Evolutionary conservation across 2,329 filamentous ascomycete genomes (phyloP), one percentile per base, ranked within the genome.

Genomic region (Hypoxylon sp.): DNA sequence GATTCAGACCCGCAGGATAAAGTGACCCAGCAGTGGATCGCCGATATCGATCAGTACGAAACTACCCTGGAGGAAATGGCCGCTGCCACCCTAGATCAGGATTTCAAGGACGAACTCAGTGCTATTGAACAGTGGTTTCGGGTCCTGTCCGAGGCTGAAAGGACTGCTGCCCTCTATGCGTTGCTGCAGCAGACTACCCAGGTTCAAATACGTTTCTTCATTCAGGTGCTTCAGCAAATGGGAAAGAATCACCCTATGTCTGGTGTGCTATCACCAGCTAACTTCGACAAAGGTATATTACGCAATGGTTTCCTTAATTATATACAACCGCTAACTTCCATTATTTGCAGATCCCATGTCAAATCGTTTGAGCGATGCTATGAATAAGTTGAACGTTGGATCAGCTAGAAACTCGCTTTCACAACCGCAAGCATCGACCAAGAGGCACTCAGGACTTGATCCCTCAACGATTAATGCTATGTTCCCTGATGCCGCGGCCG

Each of bases 61-160:
- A 97, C 91, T n/a, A 99, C 96, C 1, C 82, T 99, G 76, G 96
- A 98, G 81, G 96, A 99, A 80, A 99, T 99, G 96, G 96, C 96
- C 46, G 94, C 95, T 32, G 96, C 96, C 28, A 98, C 96, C n/a
- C 85, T 98, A 60, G 96, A 99, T 79, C 96, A 99, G 83, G 96
- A 99, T 79, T 99, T 99, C 86, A 99, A 99, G 84, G 96, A 98
- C 81, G 96, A 99, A 81, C 88, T 99, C 67, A 98, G 94, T 79
- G 96, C 96, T 73, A 99, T 99, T 77, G 96, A 99, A 83, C 96
- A 99, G 84, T 99, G 96, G 96, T 99, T 99, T 81, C 91, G 94
- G 69, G 96, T 99, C 59, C 85, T 99, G 71, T 98, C 95, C 77
- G 96, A 98, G 82, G 94, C 96, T 28, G 96, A 99, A 82, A 89